Base-by-base conservation (phyloP, 176 grass and related monocot genomes). In the Phyllostachys edulis region DNA sequence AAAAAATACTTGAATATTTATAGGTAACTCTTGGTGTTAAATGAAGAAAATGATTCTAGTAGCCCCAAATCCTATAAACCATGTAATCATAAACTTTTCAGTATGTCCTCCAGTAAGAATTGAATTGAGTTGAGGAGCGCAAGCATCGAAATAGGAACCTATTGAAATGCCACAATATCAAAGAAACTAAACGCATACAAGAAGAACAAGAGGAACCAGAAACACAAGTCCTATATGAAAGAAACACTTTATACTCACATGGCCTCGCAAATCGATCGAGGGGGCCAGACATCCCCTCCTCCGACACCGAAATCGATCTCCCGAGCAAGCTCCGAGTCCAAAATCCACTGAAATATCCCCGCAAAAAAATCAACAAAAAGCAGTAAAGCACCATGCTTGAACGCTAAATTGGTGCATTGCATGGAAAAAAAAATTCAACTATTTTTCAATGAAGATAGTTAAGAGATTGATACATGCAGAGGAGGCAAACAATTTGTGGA, bases 181-280 rank as follows among this genome's bases (percentile, higher is more conserved):
- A 20, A 66, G n/a, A 61, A 60, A 47, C 4, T 29, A 62, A 82
- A 56, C 20, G 27, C 6, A 51, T 1, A 76, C 36, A 26, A 24
- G 45, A 20, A 39, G 8, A 66, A 47, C n/a, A 44, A 41, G 24
- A 73, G 20, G 41, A 85, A 13, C 21, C 16, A 75, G 21, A 29
- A 47, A 24, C 23, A 34, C 7, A 20, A 17, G 57, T 47, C n/a
- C n/a, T 34, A 16, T 65, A 27, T 47, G 27, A 63, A 69, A 64
- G 0, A 74, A 85, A 32, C 27, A 52, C 51, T 63, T 6, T 0
- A 64, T 74, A 88, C 94, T 97, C 88, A 97, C 94, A 93, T 83
- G 94, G 94, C 87, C 85, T 87, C 3, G 91, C 89, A 55, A 89
- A 88, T 82, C 85, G 63, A 69, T 94, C 94, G 71, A 97, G 91